These are phyloP conservation scores for Albizia julibrissin DNA, from an alignment of 306 rosid species.

Conservation along the genomic window DNA sequence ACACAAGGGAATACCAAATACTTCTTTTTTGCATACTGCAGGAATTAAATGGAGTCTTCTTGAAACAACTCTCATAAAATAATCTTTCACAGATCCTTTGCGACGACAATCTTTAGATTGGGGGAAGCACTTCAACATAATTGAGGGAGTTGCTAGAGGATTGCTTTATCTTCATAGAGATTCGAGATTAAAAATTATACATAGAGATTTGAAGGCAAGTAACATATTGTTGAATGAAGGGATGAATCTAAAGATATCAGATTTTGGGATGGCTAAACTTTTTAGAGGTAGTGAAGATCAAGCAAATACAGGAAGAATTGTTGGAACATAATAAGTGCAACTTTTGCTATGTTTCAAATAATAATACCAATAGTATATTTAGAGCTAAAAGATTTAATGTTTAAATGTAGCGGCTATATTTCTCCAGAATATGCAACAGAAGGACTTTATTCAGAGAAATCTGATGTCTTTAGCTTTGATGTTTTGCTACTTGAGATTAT, in stretches of 20 bases:
- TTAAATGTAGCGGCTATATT: constrained; percentile 32
- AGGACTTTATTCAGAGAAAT: constrained; percentile 33
- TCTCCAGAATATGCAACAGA: constrained; percentile 30
- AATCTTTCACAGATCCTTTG: neutral
- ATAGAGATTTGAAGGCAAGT: neutral
- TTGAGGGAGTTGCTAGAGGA: neutral
- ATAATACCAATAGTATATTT: too few relatives aligned
- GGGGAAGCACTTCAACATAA: neutral
- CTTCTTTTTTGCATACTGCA: too few relatives aligned
- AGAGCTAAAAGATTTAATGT: too few relatives aligned
- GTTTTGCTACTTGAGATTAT: constrained; percentile 16
- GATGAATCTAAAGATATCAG: neutral
- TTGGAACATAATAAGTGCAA: neutral
- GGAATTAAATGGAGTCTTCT: too few relatives aligned
- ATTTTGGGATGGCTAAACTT: neutral
- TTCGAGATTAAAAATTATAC: neutral
- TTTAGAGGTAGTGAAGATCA: neutral
- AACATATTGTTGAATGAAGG: too few relatives aligned
- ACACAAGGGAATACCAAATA: too few relatives aligned
- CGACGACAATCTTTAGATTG: neutral
- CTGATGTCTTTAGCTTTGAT: constrained; percentile 24
- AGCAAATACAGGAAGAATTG: neutral
- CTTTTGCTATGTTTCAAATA: too few relatives aligned
- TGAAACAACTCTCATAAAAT: too few relatives aligned
- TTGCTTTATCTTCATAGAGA: neutral